Conservation (phyloP, 176 grass and related monocot species). For the Carex myosuroides region DNA sequence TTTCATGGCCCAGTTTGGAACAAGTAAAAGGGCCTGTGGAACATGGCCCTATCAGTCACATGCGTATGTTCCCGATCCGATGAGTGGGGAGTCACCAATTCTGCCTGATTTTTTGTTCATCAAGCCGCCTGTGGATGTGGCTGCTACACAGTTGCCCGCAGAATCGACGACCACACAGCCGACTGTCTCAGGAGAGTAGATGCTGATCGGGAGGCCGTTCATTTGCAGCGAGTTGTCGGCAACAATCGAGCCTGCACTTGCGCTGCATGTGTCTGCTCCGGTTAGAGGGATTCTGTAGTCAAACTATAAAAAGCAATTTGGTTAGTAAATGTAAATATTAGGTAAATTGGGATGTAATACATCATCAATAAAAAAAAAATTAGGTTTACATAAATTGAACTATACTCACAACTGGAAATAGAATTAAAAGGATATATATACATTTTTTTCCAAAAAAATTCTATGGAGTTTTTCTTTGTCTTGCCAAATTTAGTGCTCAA, state of each 20-base stretch:
- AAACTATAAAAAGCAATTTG: conserved; percentile 14
- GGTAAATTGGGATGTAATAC: neutral
- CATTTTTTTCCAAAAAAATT: too few species aligned
- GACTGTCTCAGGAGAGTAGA: conserved; percentile 94
- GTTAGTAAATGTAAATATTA: neutral
- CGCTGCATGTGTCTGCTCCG: conserved; percentile 45
- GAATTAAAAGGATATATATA: neutral
- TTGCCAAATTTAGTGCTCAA: neutral
- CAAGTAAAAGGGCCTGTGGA: too few species aligned
- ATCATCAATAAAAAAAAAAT: conserved; percentile 17
- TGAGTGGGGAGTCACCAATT: conserved; percentile 87
- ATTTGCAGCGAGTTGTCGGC: conserved; percentile 38
- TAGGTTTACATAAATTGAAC: neutral
- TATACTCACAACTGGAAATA: neutral
- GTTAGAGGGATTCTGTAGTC: conserved; percentile 72
- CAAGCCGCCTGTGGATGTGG: conserved; percentile 74
- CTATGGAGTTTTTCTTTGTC: too few species aligned
- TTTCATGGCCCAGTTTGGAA: too few species aligned
- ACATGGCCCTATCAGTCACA: too few species aligned
- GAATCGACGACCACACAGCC: conserved; percentile 71
- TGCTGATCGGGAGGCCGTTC: conserved; percentile 87
- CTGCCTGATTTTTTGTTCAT: conserved; percentile 95
- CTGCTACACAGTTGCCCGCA: conserved; percentile 36
- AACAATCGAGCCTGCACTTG: conserved; percentile 5
- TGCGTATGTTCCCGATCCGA: conserved; percentile 80